These are phyloP conservation scores for Hymenoscyphus scutula DNA, from an alignment of 2,329 filamentous ascomycete species.

Conservation along the genomic window DNA sequence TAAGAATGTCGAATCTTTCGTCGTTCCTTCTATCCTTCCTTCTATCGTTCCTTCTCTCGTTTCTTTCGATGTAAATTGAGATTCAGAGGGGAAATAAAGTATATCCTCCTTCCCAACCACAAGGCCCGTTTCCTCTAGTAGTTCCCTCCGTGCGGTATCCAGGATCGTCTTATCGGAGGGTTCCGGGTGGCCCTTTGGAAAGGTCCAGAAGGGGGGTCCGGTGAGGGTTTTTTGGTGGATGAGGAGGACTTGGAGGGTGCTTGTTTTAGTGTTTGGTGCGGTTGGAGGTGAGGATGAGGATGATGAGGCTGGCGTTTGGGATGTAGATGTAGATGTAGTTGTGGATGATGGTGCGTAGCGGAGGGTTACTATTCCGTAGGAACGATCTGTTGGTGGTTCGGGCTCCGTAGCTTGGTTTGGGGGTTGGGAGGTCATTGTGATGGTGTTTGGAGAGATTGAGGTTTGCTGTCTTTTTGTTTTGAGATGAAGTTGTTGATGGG, in stretches of 20 bases:
- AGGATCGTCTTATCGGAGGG: conserved; percentile 6
- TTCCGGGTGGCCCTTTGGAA: conserved; percentile 27
- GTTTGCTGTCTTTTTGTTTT: background rate
- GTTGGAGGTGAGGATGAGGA: background rate
- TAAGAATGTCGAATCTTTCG: too few relatives aligned
- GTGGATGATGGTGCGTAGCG: conserved; percentile 15
- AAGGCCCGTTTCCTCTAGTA: conserved; percentile 23
- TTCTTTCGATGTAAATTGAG: too few relatives aligned
- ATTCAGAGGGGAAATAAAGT: conserved; percentile 2
- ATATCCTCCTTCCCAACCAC: conserved; percentile 8
- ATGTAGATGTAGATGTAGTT: background rate
- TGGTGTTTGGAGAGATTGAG: background rate
- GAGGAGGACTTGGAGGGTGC: conserved; percentile 22
- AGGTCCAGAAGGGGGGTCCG: conserved; percentile 19
- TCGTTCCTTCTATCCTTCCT: too few relatives aligned
- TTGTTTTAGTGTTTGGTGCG: conserved; percentile 1
- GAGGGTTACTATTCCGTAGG: conserved; percentile 24
- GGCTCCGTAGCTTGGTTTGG: background rate
- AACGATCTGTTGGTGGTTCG: conserved; percentile 21
- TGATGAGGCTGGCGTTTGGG: background rate
- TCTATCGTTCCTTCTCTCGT: too few relatives aligned
- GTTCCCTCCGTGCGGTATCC: conserved; percentile 20
- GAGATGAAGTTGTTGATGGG: background rate
- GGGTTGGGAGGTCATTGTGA: background rate
- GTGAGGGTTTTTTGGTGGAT: conserved; percentile 20